Evolutionary conservation across 2,329 filamentous ascomycete genomes (phyloP).

Genomic region (Hortaea werneckii): DNA sequence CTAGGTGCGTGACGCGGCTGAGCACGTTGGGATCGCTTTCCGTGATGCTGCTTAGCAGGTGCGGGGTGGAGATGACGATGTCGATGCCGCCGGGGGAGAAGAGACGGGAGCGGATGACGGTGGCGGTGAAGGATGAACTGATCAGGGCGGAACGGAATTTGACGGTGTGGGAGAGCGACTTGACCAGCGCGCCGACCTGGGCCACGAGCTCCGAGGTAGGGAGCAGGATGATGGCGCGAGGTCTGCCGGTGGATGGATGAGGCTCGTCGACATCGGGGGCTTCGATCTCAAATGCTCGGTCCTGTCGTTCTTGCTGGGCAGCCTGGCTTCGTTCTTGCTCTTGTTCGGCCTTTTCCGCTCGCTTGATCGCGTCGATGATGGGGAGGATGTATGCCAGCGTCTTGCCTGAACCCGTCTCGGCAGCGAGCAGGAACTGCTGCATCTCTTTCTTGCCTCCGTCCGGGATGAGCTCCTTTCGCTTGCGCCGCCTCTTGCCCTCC

Average conservation of each 20-base stretch:
- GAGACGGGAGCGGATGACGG: constrained; percentile 72
- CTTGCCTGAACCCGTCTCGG: constrained; percentile 95
- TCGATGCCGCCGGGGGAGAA: constrained; percentile 77
- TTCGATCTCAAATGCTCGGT: constrained; percentile 49
- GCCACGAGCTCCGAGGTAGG: constrained; percentile 86
- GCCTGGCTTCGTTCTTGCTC: constrained; percentile 27
- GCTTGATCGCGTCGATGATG: constrained; percentile 73
- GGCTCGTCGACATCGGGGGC: constrained; percentile 52
- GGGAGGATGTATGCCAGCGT: constrained; percentile 88
- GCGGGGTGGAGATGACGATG: constrained; percentile 76
- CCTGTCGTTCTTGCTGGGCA: constrained; percentile 25
- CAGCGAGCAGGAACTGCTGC: constrained; percentile 70
- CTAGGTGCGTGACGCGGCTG: constrained; percentile 77
- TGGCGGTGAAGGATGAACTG: constrained; percentile 64
- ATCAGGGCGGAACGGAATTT: constrained; percentile 82
- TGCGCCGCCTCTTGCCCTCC: constrained; percentile 26
- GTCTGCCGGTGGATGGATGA: constrained; percentile 65
- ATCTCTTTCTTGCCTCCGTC: constrained; percentile 27
- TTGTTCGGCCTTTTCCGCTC: constrained; percentile 50
- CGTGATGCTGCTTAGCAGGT: constrained; percentile 78
- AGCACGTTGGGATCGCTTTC: constrained; percentile 85
- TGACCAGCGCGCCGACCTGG: constrained; percentile 74
- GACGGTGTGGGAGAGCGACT: constrained; percentile 69
- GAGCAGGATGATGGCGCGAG: constrained; percentile 74
- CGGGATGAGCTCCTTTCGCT: constrained; percentile 19